These are phyloP conservation scores for Miamiensis avidus DNA, from an alignment of 169 alveolate genomes.

Conservation along the genomic window DNA sequence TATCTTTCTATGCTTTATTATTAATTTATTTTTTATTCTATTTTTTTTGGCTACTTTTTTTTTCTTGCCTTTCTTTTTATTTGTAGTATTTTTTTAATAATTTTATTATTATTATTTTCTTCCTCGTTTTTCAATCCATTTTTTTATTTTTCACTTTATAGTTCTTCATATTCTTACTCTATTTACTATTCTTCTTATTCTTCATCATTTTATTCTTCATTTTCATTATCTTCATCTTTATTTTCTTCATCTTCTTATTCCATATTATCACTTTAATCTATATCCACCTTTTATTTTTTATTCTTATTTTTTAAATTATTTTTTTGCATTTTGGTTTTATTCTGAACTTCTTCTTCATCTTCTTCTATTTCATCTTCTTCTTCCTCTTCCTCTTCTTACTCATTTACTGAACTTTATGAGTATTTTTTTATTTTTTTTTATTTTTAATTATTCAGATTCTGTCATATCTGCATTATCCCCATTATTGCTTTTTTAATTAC, in stretches of 20 bases:
- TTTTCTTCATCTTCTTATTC: conserved; percentile 36
- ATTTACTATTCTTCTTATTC: conserved; percentile 11
- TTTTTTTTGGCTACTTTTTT: no score
- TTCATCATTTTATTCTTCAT: conserved; percentile 7
- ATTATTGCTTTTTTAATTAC: conserved; percentile 7
- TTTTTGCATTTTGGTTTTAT: conserved; percentile 1
- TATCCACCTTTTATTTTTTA: conserved; percentile 20
- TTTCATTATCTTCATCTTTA: conserved; percentile 32
- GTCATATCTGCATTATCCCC: background rate
- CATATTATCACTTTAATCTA: conserved; percentile 8
- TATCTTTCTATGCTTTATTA: no score
- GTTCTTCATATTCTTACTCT: background rate
- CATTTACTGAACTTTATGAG: background rate
- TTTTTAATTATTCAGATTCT: background rate
- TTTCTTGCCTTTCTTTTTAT: no score
- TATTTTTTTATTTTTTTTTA: conserved; percentile 4
- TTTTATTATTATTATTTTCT: no score
- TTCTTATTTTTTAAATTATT: conserved; percentile 22
- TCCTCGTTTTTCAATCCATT: background rate
- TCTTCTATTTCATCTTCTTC: conserved; percentile 41
- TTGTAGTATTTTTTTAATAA: no score
- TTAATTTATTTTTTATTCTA: no score
- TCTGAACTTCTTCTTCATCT: conserved; percentile 33
- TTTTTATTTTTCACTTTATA: background rate
- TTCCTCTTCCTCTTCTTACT: conserved; percentile 26